Evolutionary conservation across 257 asterid species (phyloP).

Genomic region (Nicotiana attenuata): DNA sequence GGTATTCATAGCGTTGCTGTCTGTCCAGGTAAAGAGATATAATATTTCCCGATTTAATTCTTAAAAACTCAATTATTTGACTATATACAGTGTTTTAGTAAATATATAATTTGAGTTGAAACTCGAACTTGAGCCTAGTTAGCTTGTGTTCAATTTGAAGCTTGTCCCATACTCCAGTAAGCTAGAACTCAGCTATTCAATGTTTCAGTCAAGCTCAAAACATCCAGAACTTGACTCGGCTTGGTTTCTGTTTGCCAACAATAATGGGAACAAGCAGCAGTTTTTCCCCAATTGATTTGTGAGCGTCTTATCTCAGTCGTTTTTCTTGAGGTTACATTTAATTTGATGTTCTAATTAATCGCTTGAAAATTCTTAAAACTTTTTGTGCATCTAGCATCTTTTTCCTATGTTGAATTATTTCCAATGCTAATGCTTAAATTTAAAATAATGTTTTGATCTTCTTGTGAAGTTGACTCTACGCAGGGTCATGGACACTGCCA

Average conservation of each 20-base stretch:
- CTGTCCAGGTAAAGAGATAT: neutral
- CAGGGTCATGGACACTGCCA: conserved; percentile 93
- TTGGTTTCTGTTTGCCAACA: neutral
- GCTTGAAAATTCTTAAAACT: neutral
- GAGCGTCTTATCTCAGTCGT: neutral
- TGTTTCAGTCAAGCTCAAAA: neutral
- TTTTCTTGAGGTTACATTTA: neutral
- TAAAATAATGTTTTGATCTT: neutral
- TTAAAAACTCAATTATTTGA: neutral
- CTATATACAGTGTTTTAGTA: neutral
- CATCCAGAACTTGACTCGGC: neutral
- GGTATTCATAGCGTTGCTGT: neutral
- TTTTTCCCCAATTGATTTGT: neutral
- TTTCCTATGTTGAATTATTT: neutral
- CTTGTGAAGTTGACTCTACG: conserved; percentile 71
- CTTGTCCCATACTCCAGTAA: neutral
- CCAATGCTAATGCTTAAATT: neutral
- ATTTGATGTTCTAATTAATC: conserved; percentile 1
- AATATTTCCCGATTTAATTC: neutral
- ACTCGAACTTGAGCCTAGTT: neutral
- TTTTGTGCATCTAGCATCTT: neutral
- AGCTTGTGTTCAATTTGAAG: neutral
- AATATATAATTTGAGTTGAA: neutral
- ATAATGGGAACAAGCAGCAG: neutral
- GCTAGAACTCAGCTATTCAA: neutral